A percentile compares a stretch with the other conserved stretches of the same genome.
These are phyloP conservation scores for Neckera pumila DNA, from an alignment of 225 moss, liverwort and hornwort genomes.

Conservation along the genomic window DNA sequence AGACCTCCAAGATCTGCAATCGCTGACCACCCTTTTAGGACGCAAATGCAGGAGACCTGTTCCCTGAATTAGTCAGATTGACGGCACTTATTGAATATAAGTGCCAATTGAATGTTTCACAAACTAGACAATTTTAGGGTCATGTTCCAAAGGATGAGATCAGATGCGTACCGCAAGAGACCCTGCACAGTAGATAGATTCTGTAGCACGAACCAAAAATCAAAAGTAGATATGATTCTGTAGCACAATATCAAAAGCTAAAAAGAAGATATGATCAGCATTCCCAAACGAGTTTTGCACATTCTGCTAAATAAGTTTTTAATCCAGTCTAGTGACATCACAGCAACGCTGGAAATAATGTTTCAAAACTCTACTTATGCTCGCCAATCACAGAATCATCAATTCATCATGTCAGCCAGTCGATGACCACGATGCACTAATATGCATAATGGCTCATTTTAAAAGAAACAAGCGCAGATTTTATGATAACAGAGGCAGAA, in stretches of 20 bases:
- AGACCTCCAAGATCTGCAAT: background rate
- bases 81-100: background rate
- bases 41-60: background rate
- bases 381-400: background rate
- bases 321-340: background rate
- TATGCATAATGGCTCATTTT: background rate
- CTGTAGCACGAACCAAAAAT: background rate
- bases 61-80: background rate
- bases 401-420: background rate
- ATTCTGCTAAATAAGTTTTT: background rate
- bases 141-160: background rate
- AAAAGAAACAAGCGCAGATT: background rate
- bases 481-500: background rate
- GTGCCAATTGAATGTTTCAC: background rate
- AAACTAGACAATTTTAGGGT: background rate
- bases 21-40: background rate
- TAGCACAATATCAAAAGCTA: background rate
- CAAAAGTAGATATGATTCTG: background rate
- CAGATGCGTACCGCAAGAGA: background rate
- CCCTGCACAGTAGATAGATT: background rate
- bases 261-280: background rate
- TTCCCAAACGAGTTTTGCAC: background rate
- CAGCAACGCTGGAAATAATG: background rate
- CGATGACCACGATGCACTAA: background rate
- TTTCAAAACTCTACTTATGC: no score